Evolutionary conservation across 2,329 filamentous ascomycete genomes (phyloP), one percentile per base, ranked within the genome.

Genomic region (Scedosporium dehoogii): DNA sequence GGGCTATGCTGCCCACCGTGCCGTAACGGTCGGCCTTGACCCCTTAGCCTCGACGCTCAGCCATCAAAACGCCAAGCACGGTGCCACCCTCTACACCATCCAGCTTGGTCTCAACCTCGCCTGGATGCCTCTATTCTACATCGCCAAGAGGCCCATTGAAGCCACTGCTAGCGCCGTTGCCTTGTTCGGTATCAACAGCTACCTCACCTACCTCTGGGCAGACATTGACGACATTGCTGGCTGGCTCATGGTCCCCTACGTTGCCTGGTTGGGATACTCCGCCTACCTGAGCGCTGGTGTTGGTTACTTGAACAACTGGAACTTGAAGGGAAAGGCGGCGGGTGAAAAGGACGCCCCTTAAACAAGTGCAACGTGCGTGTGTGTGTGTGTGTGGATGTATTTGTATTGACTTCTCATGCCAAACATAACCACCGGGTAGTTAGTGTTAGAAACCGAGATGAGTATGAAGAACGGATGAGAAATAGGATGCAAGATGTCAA

Each of bases 71-170:
- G 85, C 88, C 60, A 83, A 84, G 71, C 81, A 85, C 67, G 88
- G 87, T 67, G 87, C 90, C 63, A 90, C 88, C 0, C 81, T 97
- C 33, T 97, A 96, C 78, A 90, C 89, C 2, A 79, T 92, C 64
- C 92, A 97, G 75, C 85, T 97, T 6, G 89, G 82, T 10, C 80
- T 97, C 60, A 97, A 97, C 73, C 79, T 96, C 33, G 74, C 88
- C 61, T 97, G 91, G 91, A 97, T 92, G 84, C 93, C 93, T 12
- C 82, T 97, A 10, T 97, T 97, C 82, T 97, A 96, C 72, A 82
- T 84, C n/a, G 71, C 88, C 59, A 86, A 87, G 66, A 84, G 85
- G 16, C 91, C 92, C 1, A 80, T 88, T 60, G 84, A 85, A 70
- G 92, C 92, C 3, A 85, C 90, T 6, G 81, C 82, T 29, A 90